Evolutionary conservation across 2,329 filamentous ascomycete genomes (phyloP).

Genomic region (Aspergillus vadensis): DNA sequence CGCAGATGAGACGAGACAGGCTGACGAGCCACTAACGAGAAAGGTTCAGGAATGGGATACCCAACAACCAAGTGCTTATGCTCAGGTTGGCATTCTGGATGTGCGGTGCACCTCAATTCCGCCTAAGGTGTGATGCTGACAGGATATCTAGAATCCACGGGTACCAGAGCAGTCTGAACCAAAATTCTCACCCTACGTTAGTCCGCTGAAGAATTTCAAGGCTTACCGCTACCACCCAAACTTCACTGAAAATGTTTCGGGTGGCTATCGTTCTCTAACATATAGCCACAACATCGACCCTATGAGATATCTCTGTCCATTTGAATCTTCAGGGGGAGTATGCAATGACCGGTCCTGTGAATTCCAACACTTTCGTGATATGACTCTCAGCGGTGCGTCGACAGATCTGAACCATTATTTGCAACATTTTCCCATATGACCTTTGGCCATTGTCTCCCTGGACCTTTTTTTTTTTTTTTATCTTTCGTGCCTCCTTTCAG

Average conservation of each 20-base stretch:
- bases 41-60: conserved; percentile 31
- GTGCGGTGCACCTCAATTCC: conserved; percentile 32
- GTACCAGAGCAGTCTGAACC: conserved; percentile 20
- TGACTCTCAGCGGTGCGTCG: conserved; percentile 74
- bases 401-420: conserved; percentile 33
- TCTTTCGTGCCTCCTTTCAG: neutral
- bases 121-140: conserved; percentile 31
- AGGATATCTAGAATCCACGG: conserved; percentile 27
- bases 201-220: conserved; percentile 78
- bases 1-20: conserved; percentile 21
- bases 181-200: conserved; percentile 70
- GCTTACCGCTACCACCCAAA: conserved; percentile 87
- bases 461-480: conserved; percentile 15
- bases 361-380: conserved; percentile 76
- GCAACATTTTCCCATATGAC: conserved; percentile 25
- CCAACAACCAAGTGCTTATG: conserved; percentile 23
- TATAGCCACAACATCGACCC: conserved; percentile 90
- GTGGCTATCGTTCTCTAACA: conserved; percentile 84
- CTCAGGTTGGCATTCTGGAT: conserved; percentile 34
- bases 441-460: conserved; percentile 8
- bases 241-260: conserved; percentile 68
- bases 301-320: conserved; percentile 71
- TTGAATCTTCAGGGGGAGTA: conserved; percentile 67
- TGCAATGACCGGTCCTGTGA: conserved; percentile 77
- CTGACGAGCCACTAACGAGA: conserved; percentile 36